Base-by-base conservation (phyloP, 2,329 filamentous ascomycete species). In the Penicillium sp. region DNA sequence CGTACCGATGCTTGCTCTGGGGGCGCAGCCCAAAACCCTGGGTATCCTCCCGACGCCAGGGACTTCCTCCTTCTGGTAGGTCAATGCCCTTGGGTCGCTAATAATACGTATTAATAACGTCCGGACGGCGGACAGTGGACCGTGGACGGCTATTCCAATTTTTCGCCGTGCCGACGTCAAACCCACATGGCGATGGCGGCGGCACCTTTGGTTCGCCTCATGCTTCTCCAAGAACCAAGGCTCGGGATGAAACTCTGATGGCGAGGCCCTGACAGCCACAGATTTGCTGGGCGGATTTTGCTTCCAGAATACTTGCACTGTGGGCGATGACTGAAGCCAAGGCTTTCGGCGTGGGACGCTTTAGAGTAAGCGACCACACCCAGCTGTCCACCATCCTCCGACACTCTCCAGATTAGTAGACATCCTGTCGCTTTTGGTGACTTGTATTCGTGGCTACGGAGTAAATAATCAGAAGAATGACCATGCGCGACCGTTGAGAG, bases 151-250 rank as follows among this genome's bases (percentile, higher is more conserved):
- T 52, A 58, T 19, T 38, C 49, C 48, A 44, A 31, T 30, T 21
- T 23, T 51, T 31, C 61, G 3, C 35, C 58, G 60, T 61, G 45
- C 55, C 58, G 65, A 72, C 69, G 69, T 71, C 70, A 72, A 65
- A 63, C 67, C 70, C 70, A 72, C 70, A 71, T 71, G 70, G 69
- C 54, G 50, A 58, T 38, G 58, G 38, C 45, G 52, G 51, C 49
- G 56, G 61, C 48, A 60, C 41, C 41, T 41, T 52, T 50, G 23
- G 26, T 58, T 48, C 53, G 58, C 61, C 55, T 57, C 49, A 54
- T 56, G 65, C 46, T 50, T 57, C 31, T 30, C 38, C 30, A 44
- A 35, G 54, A 56, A 49, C 54, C 60, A 58, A 44, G 55, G 55
- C 26, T 44, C 44, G 13, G 17, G 21, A 54, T 8, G 15, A 19